These are phyloP conservation scores for Hydrangea macrophylla DNA, from an alignment of 148 eudicot genomes.

Conservation along the genomic window DNA sequence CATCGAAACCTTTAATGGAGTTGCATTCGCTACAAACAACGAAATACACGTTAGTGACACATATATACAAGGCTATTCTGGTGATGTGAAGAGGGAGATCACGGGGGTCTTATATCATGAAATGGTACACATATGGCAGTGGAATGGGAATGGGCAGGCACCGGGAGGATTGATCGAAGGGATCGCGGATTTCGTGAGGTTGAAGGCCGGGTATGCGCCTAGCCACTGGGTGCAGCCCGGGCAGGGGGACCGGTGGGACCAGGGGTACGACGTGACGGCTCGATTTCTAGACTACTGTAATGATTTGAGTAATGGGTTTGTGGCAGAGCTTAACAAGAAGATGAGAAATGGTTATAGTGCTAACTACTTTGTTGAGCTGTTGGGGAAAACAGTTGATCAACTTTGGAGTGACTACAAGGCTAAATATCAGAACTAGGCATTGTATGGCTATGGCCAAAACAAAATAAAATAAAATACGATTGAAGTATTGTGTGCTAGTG, in stretches of 20 bases:
- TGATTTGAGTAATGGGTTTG: slow-evolving; percentile 10
- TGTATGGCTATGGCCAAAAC: not conserved
- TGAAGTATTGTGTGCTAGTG: not conserved
- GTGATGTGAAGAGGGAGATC: slow-evolving; percentile 18
- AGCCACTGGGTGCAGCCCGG: not conserved
- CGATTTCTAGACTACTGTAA: slow-evolving; percentile 16
- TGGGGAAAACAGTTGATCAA: slow-evolving; percentile 3
- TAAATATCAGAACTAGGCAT: not conserved
- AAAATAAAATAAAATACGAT: too few species aligned
- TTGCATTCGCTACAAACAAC: slow-evolving; percentile 22
- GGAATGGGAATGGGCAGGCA: slow-evolving; percentile 23
- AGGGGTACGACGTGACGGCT: slow-evolving; percentile 19
- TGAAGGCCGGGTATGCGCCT: slow-evolving; percentile 10
- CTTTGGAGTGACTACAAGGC: slow-evolving; percentile 7
- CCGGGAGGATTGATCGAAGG: slow-evolving; percentile 25
- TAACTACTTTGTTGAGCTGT: not conserved
- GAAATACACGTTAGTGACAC: slow-evolving; percentile 29
- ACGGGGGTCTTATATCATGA: slow-evolving; percentile 22
- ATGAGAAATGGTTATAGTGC: not conserved
- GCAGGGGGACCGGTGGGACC: slow-evolving; percentile 14
- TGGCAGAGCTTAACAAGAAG: slow-evolving; percentile 6
- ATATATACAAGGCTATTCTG: slow-evolving; percentile 12
- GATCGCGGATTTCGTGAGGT: slow-evolving; percentile 15
- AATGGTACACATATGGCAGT: slow-evolving; percentile 25
- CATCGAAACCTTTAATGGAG: slow-evolving; percentile 31